Evolutionary conservation across 2,329 filamentous ascomycete species (phyloP).

Genomic region (Colletotrichum magnum): DNA sequence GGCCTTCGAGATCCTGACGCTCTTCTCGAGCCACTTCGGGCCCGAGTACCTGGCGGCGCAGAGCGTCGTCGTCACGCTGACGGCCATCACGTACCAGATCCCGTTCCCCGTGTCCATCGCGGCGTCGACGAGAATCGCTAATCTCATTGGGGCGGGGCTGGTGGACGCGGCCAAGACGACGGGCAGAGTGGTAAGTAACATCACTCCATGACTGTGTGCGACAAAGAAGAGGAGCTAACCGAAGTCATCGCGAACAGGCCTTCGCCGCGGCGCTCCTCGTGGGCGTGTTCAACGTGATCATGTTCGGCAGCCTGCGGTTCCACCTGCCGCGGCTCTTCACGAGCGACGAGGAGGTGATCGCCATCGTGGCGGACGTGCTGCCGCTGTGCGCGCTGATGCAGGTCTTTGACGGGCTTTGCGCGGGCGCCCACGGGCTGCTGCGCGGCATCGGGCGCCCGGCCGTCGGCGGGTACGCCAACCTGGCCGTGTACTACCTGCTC

Average conservation of each 20-base stretch:
- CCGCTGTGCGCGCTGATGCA: conserved; percentile 91
- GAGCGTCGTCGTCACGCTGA: conserved; percentile 84
- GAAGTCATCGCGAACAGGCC: conserved; percentile 47
- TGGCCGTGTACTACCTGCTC: conserved; percentile 88
- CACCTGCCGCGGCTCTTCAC: conserved; percentile 85
- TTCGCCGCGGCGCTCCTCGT: conserved; percentile 77
- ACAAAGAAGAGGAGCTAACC: conserved; percentile 45
- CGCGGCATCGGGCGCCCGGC: conserved; percentile 90
- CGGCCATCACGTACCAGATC: conserved; percentile 87
- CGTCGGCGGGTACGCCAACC: conserved; percentile 89
- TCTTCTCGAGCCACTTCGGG: conserved; percentile 85
- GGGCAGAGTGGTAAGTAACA: conserved; percentile 76
- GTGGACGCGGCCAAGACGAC: conserved; percentile 84
- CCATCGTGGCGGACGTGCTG: conserved; percentile 77
- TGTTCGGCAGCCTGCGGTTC: conserved; percentile 78
- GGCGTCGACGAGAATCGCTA: conserved; percentile 88
- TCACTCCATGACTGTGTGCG: no score
- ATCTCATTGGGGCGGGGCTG: conserved; percentile 89
- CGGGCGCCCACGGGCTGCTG: conserved; percentile 86
- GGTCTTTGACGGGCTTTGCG: conserved; percentile 85
- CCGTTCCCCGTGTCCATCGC: conserved; percentile 94
- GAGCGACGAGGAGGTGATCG: conserved; percentile 78
- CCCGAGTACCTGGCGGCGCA: conserved; percentile 88
- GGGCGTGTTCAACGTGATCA: conserved; percentile 82
- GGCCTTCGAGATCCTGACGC: conserved; percentile 90